Evolutionary conservation across 2,329 filamentous ascomycete genomes (phyloP).

Genomic region (Ceratocystis ficicola): DNA sequence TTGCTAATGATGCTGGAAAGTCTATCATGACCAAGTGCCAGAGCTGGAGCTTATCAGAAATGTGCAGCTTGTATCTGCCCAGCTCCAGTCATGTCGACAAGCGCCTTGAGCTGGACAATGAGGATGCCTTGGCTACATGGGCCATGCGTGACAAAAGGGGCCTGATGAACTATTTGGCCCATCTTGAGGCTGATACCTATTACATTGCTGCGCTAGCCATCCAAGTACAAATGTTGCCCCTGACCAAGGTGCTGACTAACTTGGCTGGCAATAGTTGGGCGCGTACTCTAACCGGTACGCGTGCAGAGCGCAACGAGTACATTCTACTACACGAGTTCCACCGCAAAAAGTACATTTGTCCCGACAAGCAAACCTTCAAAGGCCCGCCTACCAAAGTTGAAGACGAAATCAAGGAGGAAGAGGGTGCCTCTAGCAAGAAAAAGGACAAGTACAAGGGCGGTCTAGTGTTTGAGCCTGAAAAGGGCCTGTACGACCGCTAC

Average conservation of each 20-base stretch:
- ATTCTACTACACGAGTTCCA: constrained; percentile 97
- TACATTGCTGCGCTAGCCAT: constrained; percentile 86
- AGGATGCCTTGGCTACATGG: constrained; percentile 76
- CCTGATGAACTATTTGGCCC: constrained; percentile 82
- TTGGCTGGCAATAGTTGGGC: constrained; percentile 98
- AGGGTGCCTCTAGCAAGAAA: constrained; percentile 66
- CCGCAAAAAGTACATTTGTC: constrained; percentile 93
- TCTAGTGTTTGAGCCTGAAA: constrained; percentile 95
- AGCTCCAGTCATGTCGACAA: constrained; percentile 42
- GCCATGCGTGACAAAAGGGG: constrained; percentile 64
- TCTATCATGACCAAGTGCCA: constrained; percentile 95
- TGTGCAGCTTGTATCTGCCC: constrained; percentile 82
- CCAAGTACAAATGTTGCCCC: constrained; percentile 77
- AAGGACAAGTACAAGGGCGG: constrained; percentile 99
- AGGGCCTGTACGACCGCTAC: constrained; percentile 94
- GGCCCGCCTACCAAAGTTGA: constrained; percentile 29
- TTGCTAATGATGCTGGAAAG: constrained; percentile 93
- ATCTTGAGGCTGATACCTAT: constrained; percentile 91
- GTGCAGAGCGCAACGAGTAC: constrained; percentile 96
- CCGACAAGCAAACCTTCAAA: constrained; percentile 80
- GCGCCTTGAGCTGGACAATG: constrained; percentile 78
- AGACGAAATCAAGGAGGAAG: constrained; percentile 34
- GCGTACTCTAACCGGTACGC: constrained; percentile 84
- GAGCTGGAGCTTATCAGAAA: constrained; percentile 95
- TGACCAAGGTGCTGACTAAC: constrained; percentile 93